These are phyloP conservation scores for Cryptococcus neoformans DNA, from an alignment of 1,284 basidiomycete species.

Conservation along the genomic window DNA sequence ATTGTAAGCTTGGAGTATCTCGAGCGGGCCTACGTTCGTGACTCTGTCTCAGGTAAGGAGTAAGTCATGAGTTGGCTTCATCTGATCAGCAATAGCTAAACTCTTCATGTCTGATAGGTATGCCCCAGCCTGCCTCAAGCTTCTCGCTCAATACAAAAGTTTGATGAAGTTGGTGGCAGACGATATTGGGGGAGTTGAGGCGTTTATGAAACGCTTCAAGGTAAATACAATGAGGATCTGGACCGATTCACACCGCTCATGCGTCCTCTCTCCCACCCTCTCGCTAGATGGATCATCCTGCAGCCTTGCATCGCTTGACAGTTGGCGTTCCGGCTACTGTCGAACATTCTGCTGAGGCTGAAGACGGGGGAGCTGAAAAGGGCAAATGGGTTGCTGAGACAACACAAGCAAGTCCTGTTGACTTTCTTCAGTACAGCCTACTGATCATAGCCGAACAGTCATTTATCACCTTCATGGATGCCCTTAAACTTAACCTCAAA, in stretches of 20 bases:
- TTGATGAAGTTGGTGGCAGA: conserved; percentile 89
- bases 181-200: conserved; percentile 74
- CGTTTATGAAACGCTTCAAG: conserved; percentile 87
- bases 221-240: conserved; percentile 53
- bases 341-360: conserved; percentile 75
- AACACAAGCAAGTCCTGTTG: conserved; percentile 66
- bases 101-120: conserved; percentile 60
- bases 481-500: conserved; percentile 82
- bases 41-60: conserved; percentile 86
- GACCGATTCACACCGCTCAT: neutral
- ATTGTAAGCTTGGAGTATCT: conserved; percentile 90
- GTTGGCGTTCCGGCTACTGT: conserved; percentile 96
- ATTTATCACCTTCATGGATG: conserved; percentile 99
- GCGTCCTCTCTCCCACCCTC: neutral
- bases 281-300: conserved; percentile 85
- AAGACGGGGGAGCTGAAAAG: conserved; percentile 68
- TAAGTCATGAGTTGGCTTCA: conserved; percentile 53
- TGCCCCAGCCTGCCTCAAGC: conserved; percentile 86
- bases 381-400: conserved; percentile 99
- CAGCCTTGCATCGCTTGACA: conserved; percentile 81
- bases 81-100: neutral
- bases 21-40: conserved; percentile 91
- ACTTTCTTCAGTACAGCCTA: neutral
- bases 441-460: conserved; percentile 54
- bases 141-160: conserved; percentile 95